Percentiles rank a stretch among this genome's conserved stretches.
Evolutionary conservation across 805 yeast species (phyloP).

Genomic region (Pichia cephalocereana): DNA sequence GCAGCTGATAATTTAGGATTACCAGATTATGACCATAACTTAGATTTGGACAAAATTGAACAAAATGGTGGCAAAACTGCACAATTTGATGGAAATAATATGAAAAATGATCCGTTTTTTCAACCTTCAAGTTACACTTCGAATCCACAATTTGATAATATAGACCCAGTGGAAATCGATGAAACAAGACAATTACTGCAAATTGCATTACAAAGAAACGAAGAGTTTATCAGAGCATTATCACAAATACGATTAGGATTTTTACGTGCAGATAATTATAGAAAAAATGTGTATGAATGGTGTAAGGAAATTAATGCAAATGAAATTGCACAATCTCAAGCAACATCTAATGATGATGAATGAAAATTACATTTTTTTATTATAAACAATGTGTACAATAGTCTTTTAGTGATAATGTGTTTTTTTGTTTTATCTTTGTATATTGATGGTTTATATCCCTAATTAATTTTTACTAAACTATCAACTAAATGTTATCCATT

Average conservation of each 20-base stretch:
- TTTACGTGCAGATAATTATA: slow-evolving; percentile 67
- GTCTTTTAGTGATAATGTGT: background rate
- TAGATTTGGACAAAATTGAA: slow-evolving; percentile 23
- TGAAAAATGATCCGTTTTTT: slow-evolving; percentile 49
- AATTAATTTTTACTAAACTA: background rate
- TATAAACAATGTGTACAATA: background rate
- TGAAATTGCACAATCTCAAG: slow-evolving; percentile 6
- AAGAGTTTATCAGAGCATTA: slow-evolving; percentile 78
- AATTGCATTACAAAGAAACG: slow-evolving; percentile 72
- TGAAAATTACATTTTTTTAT: background rate
- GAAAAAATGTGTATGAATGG: slow-evolving; percentile 69
- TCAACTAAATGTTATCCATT: background rate
- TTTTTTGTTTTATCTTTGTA: background rate
- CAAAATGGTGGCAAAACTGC: background rate
- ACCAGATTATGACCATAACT: slow-evolving; percentile 61
- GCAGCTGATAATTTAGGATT: slow-evolving; percentile 57
- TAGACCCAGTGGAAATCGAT: slow-evolving; percentile 50
- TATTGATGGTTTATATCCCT: too few species aligned
- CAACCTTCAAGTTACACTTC: slow-evolving; percentile 43
- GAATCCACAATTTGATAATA: slow-evolving; percentile 41
- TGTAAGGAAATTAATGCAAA: slow-evolving; percentile 74
- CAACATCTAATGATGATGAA: too few species aligned
- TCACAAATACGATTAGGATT: slow-evolving; percentile 66
- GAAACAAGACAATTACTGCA: slow-evolving; percentile 66
- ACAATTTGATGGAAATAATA: background rate